Evolutionary conservation across 164 flowering plant species (phyloP).

Genomic region (Chloranthus sessilifolius): DNA sequence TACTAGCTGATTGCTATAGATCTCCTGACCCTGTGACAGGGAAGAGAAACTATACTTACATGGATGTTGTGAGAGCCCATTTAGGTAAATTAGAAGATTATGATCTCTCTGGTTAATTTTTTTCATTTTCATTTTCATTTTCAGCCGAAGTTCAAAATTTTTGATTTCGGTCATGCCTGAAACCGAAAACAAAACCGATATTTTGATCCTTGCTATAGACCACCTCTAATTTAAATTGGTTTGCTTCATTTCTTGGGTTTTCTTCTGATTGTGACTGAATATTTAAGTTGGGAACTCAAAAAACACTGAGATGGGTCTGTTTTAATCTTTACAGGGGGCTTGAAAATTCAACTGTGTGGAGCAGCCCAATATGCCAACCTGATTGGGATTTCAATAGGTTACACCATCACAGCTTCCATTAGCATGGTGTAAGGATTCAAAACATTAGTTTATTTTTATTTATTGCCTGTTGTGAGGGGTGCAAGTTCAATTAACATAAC

Average conservation of each 20-base stretch:
- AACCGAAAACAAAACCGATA: too few species aligned
- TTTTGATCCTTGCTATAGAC: too few species aligned
- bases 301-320: neutral
- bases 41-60: conserved; percentile 81
- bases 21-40: conserved; percentile 81
- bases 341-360: conserved; percentile 75
- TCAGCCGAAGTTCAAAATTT: neutral
- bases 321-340: conserved; percentile 44
- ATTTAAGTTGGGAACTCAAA: neutral
- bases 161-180: too few species aligned
- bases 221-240: neutral
- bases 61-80: conserved; percentile 73
- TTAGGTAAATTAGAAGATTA: conserved; percentile 48
- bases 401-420: conserved; percentile 92
- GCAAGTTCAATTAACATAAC: too few species aligned
- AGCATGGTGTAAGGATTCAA: conserved; percentile 87
- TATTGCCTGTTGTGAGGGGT: too few species aligned
- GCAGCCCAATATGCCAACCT: conserved; percentile 78
- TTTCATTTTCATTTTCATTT: neutral
- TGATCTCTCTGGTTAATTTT: too few species aligned
- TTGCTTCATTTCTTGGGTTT: neutral
- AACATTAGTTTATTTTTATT: neutral
- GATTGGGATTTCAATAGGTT: conserved; percentile 74
- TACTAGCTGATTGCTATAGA: conserved; percentile 81
- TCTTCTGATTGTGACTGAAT: neutral